Evolutionary conservation across 2,329 filamentous ascomycete species (phyloP).

Genomic region (Clonostachys chloroleuca): DNA sequence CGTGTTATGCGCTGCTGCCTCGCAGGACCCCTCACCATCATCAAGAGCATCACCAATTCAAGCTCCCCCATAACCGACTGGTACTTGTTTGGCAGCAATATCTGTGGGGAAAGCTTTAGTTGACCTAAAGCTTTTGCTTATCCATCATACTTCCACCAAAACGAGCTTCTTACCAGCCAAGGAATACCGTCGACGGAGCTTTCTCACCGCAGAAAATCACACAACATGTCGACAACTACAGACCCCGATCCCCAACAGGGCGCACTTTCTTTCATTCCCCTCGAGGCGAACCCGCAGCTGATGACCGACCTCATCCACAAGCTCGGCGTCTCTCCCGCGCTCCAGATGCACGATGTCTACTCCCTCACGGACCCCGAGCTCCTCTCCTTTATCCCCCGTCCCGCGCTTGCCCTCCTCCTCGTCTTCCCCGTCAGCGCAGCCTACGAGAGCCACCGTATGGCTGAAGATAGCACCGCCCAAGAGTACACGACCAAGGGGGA

Average conservation of each 20-base stretch:
- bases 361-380: slow-evolving; percentile 82
- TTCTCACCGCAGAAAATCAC: too few relatives aligned
- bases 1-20: too few relatives aligned
- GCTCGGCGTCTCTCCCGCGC: slow-evolving; percentile 73
- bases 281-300: slow-evolving; percentile 78
- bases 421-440: slow-evolving; percentile 81
- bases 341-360: slow-evolving; percentile 88
- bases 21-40: too few relatives aligned
- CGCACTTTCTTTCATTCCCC: slow-evolving; percentile 49
- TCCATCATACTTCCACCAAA: too few relatives aligned
- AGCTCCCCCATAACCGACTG: too few relatives aligned
- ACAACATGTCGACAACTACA: slow-evolving; percentile 22
- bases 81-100: too few relatives aligned
- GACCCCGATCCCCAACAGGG: slow-evolving; percentile 31
- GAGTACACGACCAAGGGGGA: slow-evolving; percentile 67
- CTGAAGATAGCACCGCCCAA: slow-evolving; percentile 62
- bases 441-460: slow-evolving; percentile 72
- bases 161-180: too few relatives aligned
- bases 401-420: slow-evolving; percentile 81
- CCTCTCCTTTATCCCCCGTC: slow-evolving; percentile 82
- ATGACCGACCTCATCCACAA: slow-evolving; percentile 80
- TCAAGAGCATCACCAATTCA: too few relatives aligned
- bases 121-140: too few relatives aligned
- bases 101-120: too few relatives aligned
- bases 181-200: too few relatives aligned